Percentiles rank a stretch among this genome's conserved stretches.
Conservation (phyloP, 768 basidiomycete species). For the Leccinum disarticulatum region DNA sequence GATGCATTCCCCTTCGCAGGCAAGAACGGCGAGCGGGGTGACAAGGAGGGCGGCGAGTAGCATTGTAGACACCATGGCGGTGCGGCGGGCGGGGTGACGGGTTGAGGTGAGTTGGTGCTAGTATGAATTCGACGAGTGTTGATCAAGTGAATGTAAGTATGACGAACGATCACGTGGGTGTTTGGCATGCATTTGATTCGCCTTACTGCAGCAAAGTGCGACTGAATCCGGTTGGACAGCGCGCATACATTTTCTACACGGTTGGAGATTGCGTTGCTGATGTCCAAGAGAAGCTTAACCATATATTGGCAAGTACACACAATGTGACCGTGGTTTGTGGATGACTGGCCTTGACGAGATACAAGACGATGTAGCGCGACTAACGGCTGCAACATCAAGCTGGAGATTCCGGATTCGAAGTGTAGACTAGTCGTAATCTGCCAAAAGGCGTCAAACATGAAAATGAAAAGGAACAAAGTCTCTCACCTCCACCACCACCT, state of each 20-base stretch:
- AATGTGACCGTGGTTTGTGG: not conserved
- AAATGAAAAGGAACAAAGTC: not conserved
- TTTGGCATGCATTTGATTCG: conserved; percentile 9
- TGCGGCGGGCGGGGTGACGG: conserved; percentile 11
- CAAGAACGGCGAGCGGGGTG: conserved; percentile 41
- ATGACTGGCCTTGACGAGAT: conserved; percentile 1
- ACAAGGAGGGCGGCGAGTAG: conserved; percentile 26
- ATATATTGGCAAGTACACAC: not conserved
- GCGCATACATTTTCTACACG: not conserved
- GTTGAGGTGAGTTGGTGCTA: not conserved
- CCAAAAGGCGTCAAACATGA: not conserved
- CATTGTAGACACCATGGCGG: conserved; percentile 21
- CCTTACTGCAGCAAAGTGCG: not conserved
- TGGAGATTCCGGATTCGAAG: not conserved
- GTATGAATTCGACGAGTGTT: not conserved
- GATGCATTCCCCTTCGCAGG: conserved; percentile 75
- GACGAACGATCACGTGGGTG: conserved; percentile 21
- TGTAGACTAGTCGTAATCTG: conserved; percentile 29
- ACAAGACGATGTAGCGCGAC: not conserved
- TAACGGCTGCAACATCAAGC: conserved; percentile 7
- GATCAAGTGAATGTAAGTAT: conserved; percentile 1
- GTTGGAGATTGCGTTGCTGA: not conserved
- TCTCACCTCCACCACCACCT: conserved; percentile 46
- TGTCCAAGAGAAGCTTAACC: not conserved
- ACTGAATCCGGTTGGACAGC: not conserved